Percentiles rank a stretch among this genome's conserved stretches.
Conservation (phyloP, 2,329 filamentous ascomycete species). For the Penicillium sp. region DNA sequence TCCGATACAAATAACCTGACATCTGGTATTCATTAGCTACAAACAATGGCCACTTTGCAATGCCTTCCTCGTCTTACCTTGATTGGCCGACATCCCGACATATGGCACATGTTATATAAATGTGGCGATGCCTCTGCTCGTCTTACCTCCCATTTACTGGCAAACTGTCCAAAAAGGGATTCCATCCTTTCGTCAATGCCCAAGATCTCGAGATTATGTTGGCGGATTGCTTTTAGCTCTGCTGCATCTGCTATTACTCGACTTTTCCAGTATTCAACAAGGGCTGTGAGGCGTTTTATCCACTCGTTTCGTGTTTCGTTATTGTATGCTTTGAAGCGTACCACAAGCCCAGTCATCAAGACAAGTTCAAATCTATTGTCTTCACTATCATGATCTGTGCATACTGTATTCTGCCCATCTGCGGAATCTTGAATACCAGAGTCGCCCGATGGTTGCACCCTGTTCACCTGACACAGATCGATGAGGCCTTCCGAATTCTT, state of each 20-base stretch:
- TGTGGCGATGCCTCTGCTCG: constrained; percentile 60
- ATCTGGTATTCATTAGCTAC: constrained; percentile 35
- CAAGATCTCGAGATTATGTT: constrained; percentile 56
- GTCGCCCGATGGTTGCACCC: constrained; percentile 47
- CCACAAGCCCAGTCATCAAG: constrained; percentile 58
- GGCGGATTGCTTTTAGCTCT: constrained; percentile 55
- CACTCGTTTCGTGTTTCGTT: constrained; percentile 57
- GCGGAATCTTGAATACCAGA: not conserved
- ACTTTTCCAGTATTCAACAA: constrained; percentile 60
- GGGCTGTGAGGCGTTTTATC: constrained; percentile 54
- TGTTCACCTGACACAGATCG: constrained; percentile 54
- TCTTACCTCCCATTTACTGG: constrained; percentile 64
- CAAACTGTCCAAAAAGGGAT: constrained; percentile 62
- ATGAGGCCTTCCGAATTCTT: constrained; percentile 61
- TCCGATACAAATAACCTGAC: constrained; percentile 60
- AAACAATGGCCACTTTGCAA: not conserved
- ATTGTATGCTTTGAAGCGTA: constrained; percentile 60
- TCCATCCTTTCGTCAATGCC: constrained; percentile 64
- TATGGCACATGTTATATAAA: constrained; percentile 66
- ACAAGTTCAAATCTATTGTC: constrained; percentile 59
- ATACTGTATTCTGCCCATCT: not conserved
- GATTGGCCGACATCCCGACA: constrained; percentile 59
- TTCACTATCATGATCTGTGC: constrained; percentile 46
- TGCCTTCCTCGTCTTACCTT: constrained; percentile 33
- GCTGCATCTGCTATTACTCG: constrained; percentile 54